Percentiles rank a stretch among this genome's conserved stretches.
Evolutionary conservation across 2,329 filamentous ascomycete genomes (phyloP).

Genomic region (Xylariales sp.): DNA sequence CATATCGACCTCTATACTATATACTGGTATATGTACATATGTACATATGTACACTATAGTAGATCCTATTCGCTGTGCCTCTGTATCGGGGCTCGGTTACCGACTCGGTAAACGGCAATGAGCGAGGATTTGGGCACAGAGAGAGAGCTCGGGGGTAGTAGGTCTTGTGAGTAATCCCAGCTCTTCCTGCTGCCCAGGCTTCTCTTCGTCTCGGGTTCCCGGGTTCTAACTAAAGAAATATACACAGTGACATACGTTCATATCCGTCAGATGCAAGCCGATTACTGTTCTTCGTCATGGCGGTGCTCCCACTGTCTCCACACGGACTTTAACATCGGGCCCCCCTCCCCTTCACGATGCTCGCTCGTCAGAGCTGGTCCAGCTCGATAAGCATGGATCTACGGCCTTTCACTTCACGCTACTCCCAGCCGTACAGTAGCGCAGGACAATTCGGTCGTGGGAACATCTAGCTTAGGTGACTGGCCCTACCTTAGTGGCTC

Average conservation of each 20-base stretch:
- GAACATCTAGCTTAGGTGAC: not conserved
- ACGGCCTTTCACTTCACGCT: conserved; percentile 3
- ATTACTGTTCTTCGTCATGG: conserved; percentile 39
- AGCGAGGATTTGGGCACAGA: not conserved
- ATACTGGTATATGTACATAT: too few relatives aligned
- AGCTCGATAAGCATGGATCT: conserved; percentile 31
- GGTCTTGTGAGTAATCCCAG: not conserved
- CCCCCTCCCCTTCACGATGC: conserved; percentile 12
- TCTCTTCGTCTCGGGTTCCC: conserved; percentile 10
- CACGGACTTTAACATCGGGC: conserved; percentile 22
- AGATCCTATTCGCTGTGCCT: conserved; percentile 5
- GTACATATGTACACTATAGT: not conserved
- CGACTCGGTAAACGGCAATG: not conserved
- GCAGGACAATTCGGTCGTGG: not conserved
- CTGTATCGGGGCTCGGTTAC: conserved; percentile 18
- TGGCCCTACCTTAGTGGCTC: not conserved
- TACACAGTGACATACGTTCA: conserved; percentile 3
- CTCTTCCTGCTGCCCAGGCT: too few relatives aligned
- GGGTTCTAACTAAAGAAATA: conserved; percentile 6
- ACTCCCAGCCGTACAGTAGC: conserved; percentile 8
- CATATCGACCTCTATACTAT: too few relatives aligned
- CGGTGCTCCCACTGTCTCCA: conserved; percentile 28
- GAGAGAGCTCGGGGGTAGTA: not conserved
- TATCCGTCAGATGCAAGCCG: conserved; percentile 25
- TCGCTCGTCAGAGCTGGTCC: conserved; percentile 9